Evolutionary conservation across 768 basidiomycete species (phyloP), one percentile per base, ranked within the genome.

Genomic region (Butyriboletus loyo): DNA sequence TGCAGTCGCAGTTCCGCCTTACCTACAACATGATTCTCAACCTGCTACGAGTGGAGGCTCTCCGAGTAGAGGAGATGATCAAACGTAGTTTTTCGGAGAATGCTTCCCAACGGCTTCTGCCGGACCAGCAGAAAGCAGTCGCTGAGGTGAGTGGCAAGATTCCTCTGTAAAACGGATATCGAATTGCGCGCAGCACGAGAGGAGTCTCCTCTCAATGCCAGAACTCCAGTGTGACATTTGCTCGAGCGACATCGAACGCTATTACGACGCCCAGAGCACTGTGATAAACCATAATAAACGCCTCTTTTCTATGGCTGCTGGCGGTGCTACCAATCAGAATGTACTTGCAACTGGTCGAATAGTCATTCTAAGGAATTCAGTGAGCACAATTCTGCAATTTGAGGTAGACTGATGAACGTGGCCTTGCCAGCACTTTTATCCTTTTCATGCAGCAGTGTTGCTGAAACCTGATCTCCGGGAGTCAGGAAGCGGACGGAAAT

Each of bases 11-110:
- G 65, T 99, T 99, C 77, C 81, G 97, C 49, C 77, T 99, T 57
- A 99, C 97, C 1, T 99, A 98, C 73, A 98, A 98, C 69, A 98
- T 99, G 97, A 98, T 99, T 55, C 73, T 99, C 54, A 99, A 99
- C 66, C 74, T 99, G 35, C 79, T 99, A 10, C 85, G 97, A 19
- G 97, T 99, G 10, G 97, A 99, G 65, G 95, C 97, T 0, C 77
- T 99, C 42, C 79, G 86, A 53, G 96, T 98, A 17, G 97, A 99
- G 66, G 97, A 99, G 71, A 99, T 99, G 97, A 98, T 99, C 66
- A 98, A 98, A 70, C 81, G 97, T 35, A 94, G 92, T 67, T 99
- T 99, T 71, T 98, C 97, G 17, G 97, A 99, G 74, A 98, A 98
- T 65, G 86, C 93, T 1, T 89, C 97, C 0, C 97, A 99, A 65